These are phyloP conservation scores for Tetrahymena borealis DNA, from an alignment of 73 alveolate genomes.

Conservation along the genomic window DNA sequence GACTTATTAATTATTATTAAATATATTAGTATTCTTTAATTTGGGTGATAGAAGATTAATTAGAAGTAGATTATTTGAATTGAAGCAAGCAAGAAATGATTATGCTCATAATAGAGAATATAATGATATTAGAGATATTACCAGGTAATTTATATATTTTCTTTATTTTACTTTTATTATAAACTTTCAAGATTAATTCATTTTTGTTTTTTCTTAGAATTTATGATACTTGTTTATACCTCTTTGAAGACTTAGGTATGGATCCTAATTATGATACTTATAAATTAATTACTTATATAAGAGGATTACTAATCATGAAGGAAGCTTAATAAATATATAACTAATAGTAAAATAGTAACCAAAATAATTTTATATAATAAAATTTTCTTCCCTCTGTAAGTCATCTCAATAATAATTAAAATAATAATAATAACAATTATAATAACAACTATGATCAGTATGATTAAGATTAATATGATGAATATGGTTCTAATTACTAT, in stretches of 20 bases:
- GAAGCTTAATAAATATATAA: neutral
- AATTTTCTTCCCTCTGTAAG: neutral
- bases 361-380: neutral
- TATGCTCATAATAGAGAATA: neutral
- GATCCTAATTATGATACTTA: neutral
- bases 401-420: neutral
- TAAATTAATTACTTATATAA: neutral
- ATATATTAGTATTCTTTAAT: neutral
- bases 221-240: neutral
- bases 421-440: too few relatives aligned
- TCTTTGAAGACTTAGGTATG: neutral
- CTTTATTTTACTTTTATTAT: neutral
- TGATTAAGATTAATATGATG: neutral
- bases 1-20: neutral
- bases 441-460: neutral
- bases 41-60: neutral
- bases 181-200: neutral
- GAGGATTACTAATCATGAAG: neutral
- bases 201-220: neutral
- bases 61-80: neutral
- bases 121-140: neutral
- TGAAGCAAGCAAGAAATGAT: neutral
- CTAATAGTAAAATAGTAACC: neutral
- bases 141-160: neutral
- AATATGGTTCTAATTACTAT: neutral